Percentiles rank a stretch among this genome's conserved stretches.
Conservation (phyloP, 768 basidiomycete genomes). For the Pholiota microspora region DNA sequence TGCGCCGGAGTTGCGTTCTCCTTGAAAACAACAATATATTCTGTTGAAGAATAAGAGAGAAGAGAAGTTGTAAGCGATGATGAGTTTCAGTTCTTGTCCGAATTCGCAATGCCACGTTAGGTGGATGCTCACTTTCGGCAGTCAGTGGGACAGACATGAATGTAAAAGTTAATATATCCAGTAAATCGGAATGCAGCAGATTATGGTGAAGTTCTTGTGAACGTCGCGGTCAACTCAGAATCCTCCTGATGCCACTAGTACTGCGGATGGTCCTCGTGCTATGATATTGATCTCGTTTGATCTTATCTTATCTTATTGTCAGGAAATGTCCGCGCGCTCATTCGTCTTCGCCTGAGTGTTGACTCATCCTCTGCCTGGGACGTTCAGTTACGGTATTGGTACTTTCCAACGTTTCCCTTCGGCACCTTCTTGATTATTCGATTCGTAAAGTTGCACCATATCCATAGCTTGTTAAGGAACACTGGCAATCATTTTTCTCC, state of each 20-base stretch:
- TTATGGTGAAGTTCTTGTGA: too few species aligned
- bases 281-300: too few species aligned
- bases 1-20: conserved; percentile 35
- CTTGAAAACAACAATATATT: conserved; percentile 59
- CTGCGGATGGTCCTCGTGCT: too few species aligned
- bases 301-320: neutral
- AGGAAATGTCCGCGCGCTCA: neutral
- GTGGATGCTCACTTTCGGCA: too few species aligned
- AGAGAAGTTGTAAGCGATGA: neutral
- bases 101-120: too few species aligned
- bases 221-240: too few species aligned
- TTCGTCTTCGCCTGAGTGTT: neutral
- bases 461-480: neutral
- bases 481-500: conserved; percentile 4
- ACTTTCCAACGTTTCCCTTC: neutral
- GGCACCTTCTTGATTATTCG: neutral
- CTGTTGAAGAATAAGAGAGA: conserved; percentile 22
- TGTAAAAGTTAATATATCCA: too few species aligned
- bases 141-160: too few species aligned
- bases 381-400: neutral
- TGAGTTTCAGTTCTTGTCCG: too few species aligned
- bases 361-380: conserved; percentile 3
- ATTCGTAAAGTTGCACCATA: neutral
- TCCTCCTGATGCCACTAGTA: neutral
- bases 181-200: too few species aligned